These are phyloP conservation scores for Skeletonema tropicum DNA, from an alignment of 108 stramenopile genomes.

Conservation along the genomic window DNA sequence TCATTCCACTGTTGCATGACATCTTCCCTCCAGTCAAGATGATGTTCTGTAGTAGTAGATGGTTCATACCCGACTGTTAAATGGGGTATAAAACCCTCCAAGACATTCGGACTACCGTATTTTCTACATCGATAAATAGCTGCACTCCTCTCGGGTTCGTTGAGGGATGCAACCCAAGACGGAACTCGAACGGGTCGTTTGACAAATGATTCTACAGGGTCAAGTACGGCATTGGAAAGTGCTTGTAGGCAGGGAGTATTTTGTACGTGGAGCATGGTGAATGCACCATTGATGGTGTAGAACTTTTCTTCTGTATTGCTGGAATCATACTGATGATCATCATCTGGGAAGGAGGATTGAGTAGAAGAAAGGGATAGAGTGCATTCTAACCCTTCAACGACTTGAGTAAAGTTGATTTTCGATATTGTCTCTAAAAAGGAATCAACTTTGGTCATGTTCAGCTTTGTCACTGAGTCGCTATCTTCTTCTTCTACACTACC, in stretches of 20 bases:
- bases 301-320: constrained; percentile 8
- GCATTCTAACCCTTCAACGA: constrained; percentile 1
- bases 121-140: constrained; percentile 21
- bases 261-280: constrained; percentile 43
- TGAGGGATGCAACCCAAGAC: constrained; percentile 38
- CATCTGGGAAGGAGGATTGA: not conserved
- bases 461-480: too few relatives aligned
- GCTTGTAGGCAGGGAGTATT: constrained; percentile 32
- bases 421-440: constrained; percentile 26
- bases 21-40: constrained; percentile 19
- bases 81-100: constrained; percentile 48
- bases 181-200: constrained; percentile 33
- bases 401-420: constrained; percentile 18
- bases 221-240: constrained; percentile 36
- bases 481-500: too few relatives aligned
- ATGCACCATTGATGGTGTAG: constrained; percentile 30
- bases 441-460: constrained; percentile 35
- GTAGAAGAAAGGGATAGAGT: constrained; percentile 1
- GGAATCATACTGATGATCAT: not conserved
- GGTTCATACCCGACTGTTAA: constrained; percentile 58
- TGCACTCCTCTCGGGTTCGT: constrained; percentile 20
- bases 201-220: constrained; percentile 19
- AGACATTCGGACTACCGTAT: constrained; percentile 58
- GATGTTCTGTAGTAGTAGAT: not conserved
- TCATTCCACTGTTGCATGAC: constrained; percentile 41